phyloP scores from a whole-genome alignment of 2,329 filamentous ascomycete species.

The Magnaporthiopsis incrustans region DNA sequence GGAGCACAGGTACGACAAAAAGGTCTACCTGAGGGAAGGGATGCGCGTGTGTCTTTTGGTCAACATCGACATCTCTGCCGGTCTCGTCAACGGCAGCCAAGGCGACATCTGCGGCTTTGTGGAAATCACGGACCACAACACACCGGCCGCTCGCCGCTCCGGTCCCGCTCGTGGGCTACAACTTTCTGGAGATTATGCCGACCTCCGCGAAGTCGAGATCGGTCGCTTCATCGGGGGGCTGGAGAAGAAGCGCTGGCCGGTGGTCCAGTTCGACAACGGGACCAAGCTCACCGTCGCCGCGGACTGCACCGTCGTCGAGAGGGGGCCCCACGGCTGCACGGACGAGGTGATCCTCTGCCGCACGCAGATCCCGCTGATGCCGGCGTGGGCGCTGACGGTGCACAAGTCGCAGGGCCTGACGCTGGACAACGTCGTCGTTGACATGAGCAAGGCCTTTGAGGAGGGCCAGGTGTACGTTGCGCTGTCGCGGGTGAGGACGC shows the following conservation, averaged over 20 bases:
- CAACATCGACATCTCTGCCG: conserved; percentile 30
- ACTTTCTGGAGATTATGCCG: no score
- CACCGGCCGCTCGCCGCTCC: no score
- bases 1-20: conserved; percentile 37
- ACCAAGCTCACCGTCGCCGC: conserved; percentile 36
- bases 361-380: conserved; percentile 52
- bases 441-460: conserved; percentile 44
- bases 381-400: conserved; percentile 56
- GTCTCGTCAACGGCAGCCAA: conserved; percentile 33
- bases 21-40: conserved; percentile 31
- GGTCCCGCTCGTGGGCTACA: no score
- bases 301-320: conserved; percentile 37
- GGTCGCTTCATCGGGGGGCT: conserved; percentile 27
- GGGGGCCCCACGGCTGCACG: conserved; percentile 14
- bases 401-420: conserved; percentile 59
- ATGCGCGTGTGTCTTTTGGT: conserved; percentile 45
- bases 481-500: conserved; percentile 45
- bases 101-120: conserved; percentile 38
- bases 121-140: conserved; percentile 16
- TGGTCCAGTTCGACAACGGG: conserved; percentile 46
- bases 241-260: conserved; percentile 33
- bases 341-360: conserved; percentile 36
- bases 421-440: conserved; percentile 47
- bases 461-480: conserved; percentile 56
- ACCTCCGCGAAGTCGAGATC: conserved; percentile 28